A percentile compares a stretch with the other conserved stretches of the same genome.
Conservation (phyloP, 139 green algal species). For the Micractinium conductrix region DNA sequence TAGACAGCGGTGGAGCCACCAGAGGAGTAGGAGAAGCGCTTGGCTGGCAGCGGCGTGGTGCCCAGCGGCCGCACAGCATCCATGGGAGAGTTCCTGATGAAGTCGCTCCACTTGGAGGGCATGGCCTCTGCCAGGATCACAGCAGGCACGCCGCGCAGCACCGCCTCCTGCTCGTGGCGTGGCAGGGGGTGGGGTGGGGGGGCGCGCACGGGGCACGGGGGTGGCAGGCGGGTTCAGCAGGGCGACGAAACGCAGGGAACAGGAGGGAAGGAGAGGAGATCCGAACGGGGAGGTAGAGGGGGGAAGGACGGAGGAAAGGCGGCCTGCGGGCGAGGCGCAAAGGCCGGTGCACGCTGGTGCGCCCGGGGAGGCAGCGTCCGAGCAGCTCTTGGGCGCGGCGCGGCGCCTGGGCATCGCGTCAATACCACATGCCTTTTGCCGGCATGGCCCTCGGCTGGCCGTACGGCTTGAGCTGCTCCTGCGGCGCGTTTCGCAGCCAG, state of each 20-base stretch:
- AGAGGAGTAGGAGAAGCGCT: constrained; percentile 3
- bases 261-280: neutral
- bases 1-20: neutral
- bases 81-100: constrained; percentile 82
- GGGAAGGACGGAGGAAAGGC: neutral
- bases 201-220: neutral
- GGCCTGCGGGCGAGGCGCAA: neutral
- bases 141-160: constrained; percentile 14
- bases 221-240: neutral
- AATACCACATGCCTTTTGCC: neutral
- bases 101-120: constrained; percentile 86
- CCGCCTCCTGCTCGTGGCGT: neutral
- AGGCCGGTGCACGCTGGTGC: too few species aligned
- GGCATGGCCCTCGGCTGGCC: neutral
- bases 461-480: constrained; percentile 66
- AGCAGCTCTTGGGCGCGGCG: neutral
- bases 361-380: too few species aligned
- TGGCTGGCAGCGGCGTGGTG: neutral
- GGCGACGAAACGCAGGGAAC: neutral
- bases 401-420: neutral
- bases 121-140: constrained; percentile 84
- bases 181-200: too few species aligned
- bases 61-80: constrained; percentile 67
- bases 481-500: constrained; percentile 84
- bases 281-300: neutral